Evolutionary conservation across 2,329 filamentous ascomycete genomes (phyloP).

Genomic region (Elsinoe perseae): DNA sequence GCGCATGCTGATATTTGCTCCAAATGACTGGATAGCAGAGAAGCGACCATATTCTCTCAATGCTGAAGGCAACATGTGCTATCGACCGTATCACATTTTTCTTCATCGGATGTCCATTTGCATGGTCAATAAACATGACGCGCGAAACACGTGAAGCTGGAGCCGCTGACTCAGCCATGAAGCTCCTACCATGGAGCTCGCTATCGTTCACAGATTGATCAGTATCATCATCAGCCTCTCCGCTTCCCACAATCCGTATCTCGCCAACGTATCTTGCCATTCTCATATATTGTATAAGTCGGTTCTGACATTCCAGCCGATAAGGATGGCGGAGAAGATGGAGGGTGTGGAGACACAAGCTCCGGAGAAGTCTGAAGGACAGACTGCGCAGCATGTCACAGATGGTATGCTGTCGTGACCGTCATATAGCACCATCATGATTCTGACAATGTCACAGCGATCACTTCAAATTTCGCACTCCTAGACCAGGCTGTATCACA

Average conservation of each 20-base stretch:
- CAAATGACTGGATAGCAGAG: conserved; percentile 41
- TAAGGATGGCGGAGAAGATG: conserved; percentile 43
- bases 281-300: background rate
- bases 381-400: conserved; percentile 17
- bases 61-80: background rate
- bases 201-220: background rate
- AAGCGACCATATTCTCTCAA: conserved; percentile 3
- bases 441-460: conserved; percentile 52
- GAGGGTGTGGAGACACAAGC: conserved; percentile 36
- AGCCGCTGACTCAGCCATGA: background rate
- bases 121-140: conserved; percentile 6
- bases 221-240: background rate
- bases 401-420: conserved; percentile 13
- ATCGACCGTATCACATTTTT: background rate
- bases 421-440: background rate
- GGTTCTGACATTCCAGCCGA: background rate
- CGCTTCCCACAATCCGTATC: background rate
- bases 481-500: conserved; percentile 85
- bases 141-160: conserved; percentile 15
- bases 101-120: background rate
- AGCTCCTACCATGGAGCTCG: conserved; percentile 1
- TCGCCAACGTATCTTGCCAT: background rate
- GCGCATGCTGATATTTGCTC: conserved; percentile 45
- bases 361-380: conserved; percentile 16
- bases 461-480: conserved; percentile 87